Percentiles rank a stretch among this genome's conserved stretches.
These are phyloP conservation scores for Tuctoria greenei DNA, from an alignment of 176 grass and related monocot genomes.

Conservation along the genomic window DNA sequence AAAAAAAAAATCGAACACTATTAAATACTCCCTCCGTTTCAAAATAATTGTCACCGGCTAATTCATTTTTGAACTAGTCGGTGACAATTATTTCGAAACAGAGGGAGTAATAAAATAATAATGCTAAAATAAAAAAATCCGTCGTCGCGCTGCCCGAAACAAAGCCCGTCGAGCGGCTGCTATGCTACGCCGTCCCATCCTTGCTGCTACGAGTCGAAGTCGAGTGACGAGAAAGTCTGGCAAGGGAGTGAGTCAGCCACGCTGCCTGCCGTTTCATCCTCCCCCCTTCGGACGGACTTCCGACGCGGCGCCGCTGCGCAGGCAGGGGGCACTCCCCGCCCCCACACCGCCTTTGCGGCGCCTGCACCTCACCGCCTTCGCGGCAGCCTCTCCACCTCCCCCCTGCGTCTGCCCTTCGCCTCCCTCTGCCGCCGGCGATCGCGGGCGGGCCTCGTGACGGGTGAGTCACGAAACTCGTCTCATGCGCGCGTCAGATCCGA, in stretches of 20 bases:
- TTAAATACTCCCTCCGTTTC: too few relatives aligned
- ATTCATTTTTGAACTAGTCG: too few relatives aligned
- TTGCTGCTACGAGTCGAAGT: neutral
- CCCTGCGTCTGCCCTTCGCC: neutral
- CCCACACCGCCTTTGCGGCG: conserved; percentile 12
- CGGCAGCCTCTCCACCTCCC: neutral
- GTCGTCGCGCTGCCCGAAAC: neutral
- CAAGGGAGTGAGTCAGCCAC: neutral
- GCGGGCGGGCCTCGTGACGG: neutral
- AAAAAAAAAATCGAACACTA: too few relatives aligned
- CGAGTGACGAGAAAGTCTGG: conserved; percentile 4
- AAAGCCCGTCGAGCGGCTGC: neutral
- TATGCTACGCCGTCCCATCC: neutral
- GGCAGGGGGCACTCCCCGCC: neutral
- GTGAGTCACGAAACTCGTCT: conserved; percentile 23
- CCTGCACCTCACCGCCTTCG: neutral
- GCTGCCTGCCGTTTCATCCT: neutral
- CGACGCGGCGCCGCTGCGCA: conserved; percentile 20
- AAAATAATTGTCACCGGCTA: too few relatives aligned
- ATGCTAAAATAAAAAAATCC: too few relatives aligned
- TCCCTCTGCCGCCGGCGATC: neutral
- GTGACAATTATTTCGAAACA: too few relatives aligned
- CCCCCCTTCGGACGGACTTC: neutral
- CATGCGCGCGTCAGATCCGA: conserved; percentile 16
- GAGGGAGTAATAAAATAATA: too few relatives aligned